Conservation (phyloP, 805 yeast species). For the Candida rishiriensis region DNA sequence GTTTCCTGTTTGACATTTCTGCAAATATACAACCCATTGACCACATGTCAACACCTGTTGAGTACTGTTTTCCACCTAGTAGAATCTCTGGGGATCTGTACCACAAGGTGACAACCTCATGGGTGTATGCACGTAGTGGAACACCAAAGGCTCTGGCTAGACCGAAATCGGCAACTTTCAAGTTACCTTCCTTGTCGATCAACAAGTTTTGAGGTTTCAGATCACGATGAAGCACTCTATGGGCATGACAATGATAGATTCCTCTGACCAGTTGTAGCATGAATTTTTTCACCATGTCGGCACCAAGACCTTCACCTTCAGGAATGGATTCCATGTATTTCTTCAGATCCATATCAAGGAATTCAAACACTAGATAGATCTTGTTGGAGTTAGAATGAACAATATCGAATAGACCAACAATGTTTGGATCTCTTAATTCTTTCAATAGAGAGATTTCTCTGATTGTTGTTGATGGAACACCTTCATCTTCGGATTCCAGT, state of each 20-base stretch:
- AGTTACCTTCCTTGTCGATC: constrained; percentile 91
- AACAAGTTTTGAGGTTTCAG: constrained; percentile 93
- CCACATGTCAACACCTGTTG: constrained; percentile 99
- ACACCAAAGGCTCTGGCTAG: constrained; percentile 97
- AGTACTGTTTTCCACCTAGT: constrained; percentile 93
- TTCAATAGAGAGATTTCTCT: constrained; percentile 92
- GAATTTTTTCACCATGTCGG: constrained; percentile 86
- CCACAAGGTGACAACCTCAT: constrained; percentile 98
- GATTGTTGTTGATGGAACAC: constrained; percentile 97
- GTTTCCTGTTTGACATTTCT: constrained; percentile 94
- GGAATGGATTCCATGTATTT: constrained; percentile 96
- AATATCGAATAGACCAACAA: constrained; percentile 86
- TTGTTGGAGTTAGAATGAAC: constrained; percentile 94
- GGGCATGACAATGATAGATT: constrained; percentile 88
- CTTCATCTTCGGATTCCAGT: constrained; percentile 94
- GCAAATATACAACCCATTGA: constrained; percentile 97
- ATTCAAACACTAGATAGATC: constrained; percentile 89
- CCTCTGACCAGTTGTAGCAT: constrained; percentile 91
- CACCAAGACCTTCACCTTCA: constrained; percentile 83
- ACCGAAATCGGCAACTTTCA: constrained; percentile 90
- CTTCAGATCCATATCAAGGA: constrained; percentile 88
- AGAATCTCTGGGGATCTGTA: constrained; percentile 95
- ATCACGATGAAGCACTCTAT: constrained; percentile 91
- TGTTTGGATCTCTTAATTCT: constrained; percentile 90
- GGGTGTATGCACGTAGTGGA: constrained; percentile 93